A percentile compares a stretch with the other conserved stretches of the same genome.
Conservation (phyloP, 495 filamentous ascomycete genomes). For the Talaromyces nanjingensis region DNA sequence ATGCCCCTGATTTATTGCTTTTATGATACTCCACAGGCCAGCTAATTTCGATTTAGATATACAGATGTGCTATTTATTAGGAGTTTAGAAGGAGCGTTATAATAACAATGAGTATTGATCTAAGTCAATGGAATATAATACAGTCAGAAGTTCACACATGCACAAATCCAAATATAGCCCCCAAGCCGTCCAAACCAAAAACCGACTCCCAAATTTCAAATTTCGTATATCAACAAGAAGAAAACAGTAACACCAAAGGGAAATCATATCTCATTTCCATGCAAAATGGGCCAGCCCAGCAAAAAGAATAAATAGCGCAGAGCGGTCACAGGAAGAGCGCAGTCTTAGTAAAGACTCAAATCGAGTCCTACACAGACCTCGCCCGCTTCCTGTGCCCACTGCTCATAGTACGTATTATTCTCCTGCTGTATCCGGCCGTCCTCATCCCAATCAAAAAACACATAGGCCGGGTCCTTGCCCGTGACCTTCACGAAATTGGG, state of each 20-base stretch:
- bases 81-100: not conserved
- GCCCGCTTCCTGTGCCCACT: conserved; percentile 31
- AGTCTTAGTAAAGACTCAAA: conserved; percentile 13
- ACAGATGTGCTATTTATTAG: not conserved
- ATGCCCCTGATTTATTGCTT: not conserved
- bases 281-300: not conserved
- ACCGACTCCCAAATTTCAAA: not conserved
- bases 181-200: not conserved
- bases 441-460: conserved; percentile 35
- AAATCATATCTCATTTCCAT: not conserved
- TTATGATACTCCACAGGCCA: not conserved
- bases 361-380: conserved; percentile 33
- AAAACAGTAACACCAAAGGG: not conserved
- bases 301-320: not conserved
- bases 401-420: conserved; percentile 30
- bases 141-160: not conserved
- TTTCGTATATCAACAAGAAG: not conserved
- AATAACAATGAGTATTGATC: not conserved
- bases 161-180: not conserved
- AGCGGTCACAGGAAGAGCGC: not conserved
- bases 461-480: conserved; percentile 29
- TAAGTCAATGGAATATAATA: not conserved
- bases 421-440: conserved; percentile 29
- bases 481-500: conserved; percentile 12
- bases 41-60: not conserved